Base-by-base conservation (phyloP, 495 filamentous ascomycete genomes). In the Penicillium canescens region DNA sequence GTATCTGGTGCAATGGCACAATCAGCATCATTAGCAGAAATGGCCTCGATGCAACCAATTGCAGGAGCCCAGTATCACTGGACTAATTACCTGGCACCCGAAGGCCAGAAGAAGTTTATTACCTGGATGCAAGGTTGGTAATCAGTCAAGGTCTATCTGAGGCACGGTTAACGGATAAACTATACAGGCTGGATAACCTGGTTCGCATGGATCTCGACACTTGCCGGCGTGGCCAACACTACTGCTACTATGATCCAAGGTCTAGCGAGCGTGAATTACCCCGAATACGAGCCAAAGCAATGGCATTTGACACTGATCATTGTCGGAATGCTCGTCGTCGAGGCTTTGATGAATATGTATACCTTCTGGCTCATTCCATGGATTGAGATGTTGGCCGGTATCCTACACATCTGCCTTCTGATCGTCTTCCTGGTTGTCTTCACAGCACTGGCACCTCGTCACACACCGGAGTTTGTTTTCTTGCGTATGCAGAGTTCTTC, bases 191-290 rank as follows among this genome's bases (percentile, higher is more conserved):
- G 33, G 43, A 26, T 50, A 23, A 60, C 47, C 3, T 54, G 42
- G 46, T 55, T 62, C 14, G 55, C 55, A 41, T 62, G 59, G 59
- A 42, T 64, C 1, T 54, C 60, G 16, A 52, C 44, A 11, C 44
- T 62, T 10, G 46, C 45, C 8, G 47, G 60, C 16, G 42, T 56
- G 11, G 56, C 52, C 12, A 55, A 55, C 13, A 51, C 46, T 9
- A 50, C 60, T 8, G 70, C 61, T 26, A 63, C 73, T 38, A 75
- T 77, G 52, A 55, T 50, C 31, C 70, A 78, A 53, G 67, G 67
- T 16, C 62, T 79, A 13, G 55, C 76, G 16, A 60, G 71, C 5
- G 54, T 79, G 11, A 74, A 78, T 54, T 50, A 73, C 21, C 55
- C 54, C 3, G 52, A 59, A 1, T 63, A 63, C 28, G 60, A 56